Evolutionary conservation across 2,329 filamentous ascomycete species (phyloP), one percentile per base, ranked within the genome.

Genomic region (Rhinocladiella mackenziei): DNA sequence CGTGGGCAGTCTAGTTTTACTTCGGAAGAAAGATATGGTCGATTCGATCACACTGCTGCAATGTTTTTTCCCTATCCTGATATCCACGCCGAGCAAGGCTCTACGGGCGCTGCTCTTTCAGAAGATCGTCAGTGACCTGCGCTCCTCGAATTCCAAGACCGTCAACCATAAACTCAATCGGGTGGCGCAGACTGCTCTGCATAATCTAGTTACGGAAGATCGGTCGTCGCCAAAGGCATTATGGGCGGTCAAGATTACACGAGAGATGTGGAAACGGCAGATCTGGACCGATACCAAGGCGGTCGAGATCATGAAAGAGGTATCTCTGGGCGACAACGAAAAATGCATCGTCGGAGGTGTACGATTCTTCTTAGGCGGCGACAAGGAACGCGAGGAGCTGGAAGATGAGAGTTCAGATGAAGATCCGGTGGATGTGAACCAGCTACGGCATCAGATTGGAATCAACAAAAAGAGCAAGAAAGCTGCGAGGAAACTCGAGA

Each of bases 381-480:
- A 98, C 65, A 91, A 94, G 65, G 92, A 97, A 67, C 80, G 89
- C 55, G 92, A 98, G 64, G 91, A 96, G 58, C 74, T 87, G 38
- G 87, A 94, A 43, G 91, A 97, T 51, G 87, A 94, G 53, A 87
- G 81, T 65, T 89, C 85, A 60, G 86, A 88, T 55, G 87, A 94
- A 30, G 85, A 88, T 30, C 70, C 80, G 11, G 65, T 84, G 23
- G 89, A 97, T 62, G 77, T 98, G 56, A 80, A 76, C 46, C 86
- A 86, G 64, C 69, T 97, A 44, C 83, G 84, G 62, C 89, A 96
- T 65, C 85, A 92, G 65, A 77, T 81, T 19, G 84, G 81, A 31
- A 94, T 97, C 70, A 97, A 95, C 74, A 98, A 97, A 70, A 98
- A 97, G 74, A 85, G 81, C 11, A 91, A 85, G 64, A 97, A 97